Conservation (phyloP, 331 rosid species). For the Quercus lobata region DNA sequence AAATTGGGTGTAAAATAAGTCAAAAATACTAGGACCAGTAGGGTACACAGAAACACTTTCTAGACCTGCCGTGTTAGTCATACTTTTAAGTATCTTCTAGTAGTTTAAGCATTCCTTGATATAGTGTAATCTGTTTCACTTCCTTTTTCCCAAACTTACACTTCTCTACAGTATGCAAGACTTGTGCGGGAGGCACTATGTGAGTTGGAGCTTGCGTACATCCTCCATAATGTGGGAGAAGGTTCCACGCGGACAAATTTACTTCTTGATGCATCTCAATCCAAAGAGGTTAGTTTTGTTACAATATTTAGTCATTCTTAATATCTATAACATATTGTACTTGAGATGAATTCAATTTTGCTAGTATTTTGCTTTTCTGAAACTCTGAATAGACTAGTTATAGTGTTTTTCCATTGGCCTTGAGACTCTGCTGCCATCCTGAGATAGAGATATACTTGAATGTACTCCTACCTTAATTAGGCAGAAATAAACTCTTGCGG, state of each 20-base stretch:
- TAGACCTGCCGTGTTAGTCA: not conserved
- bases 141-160: not conserved
- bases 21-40: not conserved
- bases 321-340: not conserved
- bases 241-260: constrained; percentile 55
- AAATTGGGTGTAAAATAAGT: not conserved
- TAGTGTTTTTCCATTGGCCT: not conserved
- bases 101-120: not conserved
- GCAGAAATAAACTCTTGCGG: not conserved
- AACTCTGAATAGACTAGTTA: not conserved
- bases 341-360: not conserved
- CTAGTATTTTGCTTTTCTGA: not conserved
- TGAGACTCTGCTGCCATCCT: not conserved
- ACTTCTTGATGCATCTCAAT: constrained; percentile 56
- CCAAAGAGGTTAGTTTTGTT: constrained; percentile 58
- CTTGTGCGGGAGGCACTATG: constrained; percentile 95
- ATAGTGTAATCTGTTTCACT: not conserved
- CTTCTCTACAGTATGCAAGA: constrained; percentile 59
- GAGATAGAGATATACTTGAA: not conserved
- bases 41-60: not conserved
- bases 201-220: constrained; percentile 89
- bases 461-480: not conserved
- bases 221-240: constrained; percentile 82
- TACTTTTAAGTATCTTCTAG: not conserved
- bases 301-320: not conserved